Base-by-base conservation (phyloP, 1,139 yeast species). In the Meyerozyma sp. region DNA sequence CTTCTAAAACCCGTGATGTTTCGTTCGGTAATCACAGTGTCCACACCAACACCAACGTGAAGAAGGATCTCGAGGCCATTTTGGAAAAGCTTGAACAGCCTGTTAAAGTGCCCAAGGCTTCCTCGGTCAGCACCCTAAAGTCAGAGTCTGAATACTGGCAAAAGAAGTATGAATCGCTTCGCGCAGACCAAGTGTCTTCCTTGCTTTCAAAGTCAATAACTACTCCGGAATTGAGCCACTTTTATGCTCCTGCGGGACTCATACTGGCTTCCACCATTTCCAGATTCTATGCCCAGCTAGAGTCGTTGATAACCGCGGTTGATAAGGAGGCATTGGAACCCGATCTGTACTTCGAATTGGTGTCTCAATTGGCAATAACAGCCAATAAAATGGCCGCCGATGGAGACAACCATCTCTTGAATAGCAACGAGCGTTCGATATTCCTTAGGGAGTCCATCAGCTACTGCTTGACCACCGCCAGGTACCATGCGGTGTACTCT, bases 401-500 rank as follows among this genome's bases (percentile, higher is more conserved):
- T 47, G 77, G 75, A 20, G 72, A 74, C 39, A 51, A 52, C 32
- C 56, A 58, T 20, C 61, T 63, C 16, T 48, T 71, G 57, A 58
- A 65, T 61, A 50, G 71, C 52, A 56, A 66, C 59, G 63, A 66
- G 55, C 48, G 65, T 54, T 50, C 73, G 1, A 50, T 62, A 5
- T 62, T 80, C 39, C 72, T 84, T 13, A 77, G 88, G 45, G 86
- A 85, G 41, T 75, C 95, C 0, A 78, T 87, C 11, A 81, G 90
- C 26, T 90, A 85, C 64, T 77, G 84, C 1, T 79, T 91, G 41
- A 82, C 96, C 4, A 78, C 93, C 0, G 78, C 95, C 0, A 76
- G 96, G 55, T 89, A 89, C 58, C 87, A 72, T 61, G 81, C 88
- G 1, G 67, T 81, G 6, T 82, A 86, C 49, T 70, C 77, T 5